Base-by-base conservation (phyloP, 352 stramenopile species). In the Globisporangium recalcitrans region DNA sequence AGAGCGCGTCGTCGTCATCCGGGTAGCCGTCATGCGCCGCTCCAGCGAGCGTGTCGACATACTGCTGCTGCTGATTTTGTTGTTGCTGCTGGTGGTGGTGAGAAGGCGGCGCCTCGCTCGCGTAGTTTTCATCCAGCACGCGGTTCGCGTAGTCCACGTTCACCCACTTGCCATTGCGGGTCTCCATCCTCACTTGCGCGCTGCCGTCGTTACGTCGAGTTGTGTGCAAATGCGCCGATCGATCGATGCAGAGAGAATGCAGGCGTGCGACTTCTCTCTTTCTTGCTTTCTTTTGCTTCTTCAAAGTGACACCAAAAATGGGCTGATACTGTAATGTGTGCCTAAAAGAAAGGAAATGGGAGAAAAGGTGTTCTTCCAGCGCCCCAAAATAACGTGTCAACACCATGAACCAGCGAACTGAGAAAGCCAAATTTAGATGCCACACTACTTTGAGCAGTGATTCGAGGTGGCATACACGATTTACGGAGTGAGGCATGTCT, bases 101-200 rank as follows among this genome's bases (percentile, higher is more conserved):
- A 40, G 34, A 11, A 19, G 34, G 34, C 34, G 34, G 34, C 34
- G 34, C 34, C 11, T 27, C 24, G 24, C 14, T 22, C 13, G 51
- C 59, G 58, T 65, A 63, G 10, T 67, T 40, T 46, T 87, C 81
- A 26, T 85, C 78, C 48, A 85, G 58, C 36, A 82, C 75, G 56
- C 72, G 80, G 62, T 82, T 87, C 66, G 80, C 83, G 69, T 92
- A 92, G 78, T 93, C 85, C 49, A 93, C 85, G 64, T 93, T 92
- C 69, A 93, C 85, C 85, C 85, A 93, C 74, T 93, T 93, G 69
- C 78, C 77, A 62, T 89, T 91, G 58, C 76, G 80, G 27, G 64
- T 67, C 52, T 88, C 79, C 75, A 85, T 85, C 11, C 36, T n/a
- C n/a, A n/a, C n/a, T n/a, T 31, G 13, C n/a, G 3, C 8, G 13